Percentiles rank a stretch among this genome's conserved stretches.
These are phyloP conservation scores for Phylloporus arenicola DNA, from an alignment of 768 basidiomycete genomes.

Conservation along the genomic window DNA sequence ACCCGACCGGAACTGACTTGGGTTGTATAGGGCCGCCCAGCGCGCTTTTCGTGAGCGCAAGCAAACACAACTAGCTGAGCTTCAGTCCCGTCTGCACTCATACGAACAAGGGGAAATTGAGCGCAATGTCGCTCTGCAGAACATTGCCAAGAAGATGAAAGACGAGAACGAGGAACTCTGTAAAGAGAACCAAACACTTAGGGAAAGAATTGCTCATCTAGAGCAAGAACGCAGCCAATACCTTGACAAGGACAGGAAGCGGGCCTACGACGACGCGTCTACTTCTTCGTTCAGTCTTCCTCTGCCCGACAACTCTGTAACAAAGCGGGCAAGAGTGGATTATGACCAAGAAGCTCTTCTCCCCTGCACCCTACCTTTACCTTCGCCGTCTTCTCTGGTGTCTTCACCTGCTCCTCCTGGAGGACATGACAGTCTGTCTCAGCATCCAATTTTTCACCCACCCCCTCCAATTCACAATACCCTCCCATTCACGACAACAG, in stretches of 20 bases:
- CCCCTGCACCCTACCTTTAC: conserved; percentile 17
- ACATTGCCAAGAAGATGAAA: conserved; percentile 76
- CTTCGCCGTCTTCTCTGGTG: conserved; percentile 43
- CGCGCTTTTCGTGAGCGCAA: conserved; percentile 88
- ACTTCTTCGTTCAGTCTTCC: conserved; percentile 24
- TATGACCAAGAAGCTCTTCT: conserved; percentile 20
- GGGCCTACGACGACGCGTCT: conserved; percentile 51
- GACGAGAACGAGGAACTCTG: conserved; percentile 78
- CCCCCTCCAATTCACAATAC: conserved; percentile 27
- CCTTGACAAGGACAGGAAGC: conserved; percentile 46
- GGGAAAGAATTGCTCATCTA: conserved; percentile 41
- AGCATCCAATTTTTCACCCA: conserved; percentile 28
- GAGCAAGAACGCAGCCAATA: conserved; percentile 34
- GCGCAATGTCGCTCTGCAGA: conserved; percentile 79
- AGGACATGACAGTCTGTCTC: conserved; percentile 20
- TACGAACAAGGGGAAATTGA: conserved; percentile 92
- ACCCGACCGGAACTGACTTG: conserved; percentile 6
- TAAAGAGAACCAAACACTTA: conserved; percentile 59
- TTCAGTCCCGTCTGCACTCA: conserved; percentile 77
- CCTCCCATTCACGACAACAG: conserved; percentile 35
- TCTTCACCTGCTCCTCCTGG: conserved; percentile 44
- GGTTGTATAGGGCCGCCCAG: conserved; percentile 65
- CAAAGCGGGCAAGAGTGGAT: conserved; percentile 37
- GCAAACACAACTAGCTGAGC: conserved; percentile 80
- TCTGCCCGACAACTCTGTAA: conserved; percentile 18